Evolutionary conservation across 345 rosid genomes (phyloP), one percentile per base, ranked within the genome.

Genomic region (Lagerstroemia speciosa): DNA sequence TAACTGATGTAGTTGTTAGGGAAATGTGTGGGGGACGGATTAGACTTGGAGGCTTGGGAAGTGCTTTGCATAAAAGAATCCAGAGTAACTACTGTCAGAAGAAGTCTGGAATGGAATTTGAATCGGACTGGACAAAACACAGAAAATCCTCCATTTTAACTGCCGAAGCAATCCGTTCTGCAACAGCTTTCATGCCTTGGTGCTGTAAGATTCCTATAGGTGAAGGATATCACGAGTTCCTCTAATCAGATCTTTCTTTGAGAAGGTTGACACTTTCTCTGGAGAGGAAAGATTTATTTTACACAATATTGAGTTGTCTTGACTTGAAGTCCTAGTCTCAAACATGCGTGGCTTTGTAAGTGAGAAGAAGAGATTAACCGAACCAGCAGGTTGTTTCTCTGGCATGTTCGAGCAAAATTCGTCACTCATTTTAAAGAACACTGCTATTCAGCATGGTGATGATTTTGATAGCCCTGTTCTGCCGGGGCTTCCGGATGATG

Each of bases 401-500:
- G 40, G 67, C 30, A 69, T 67, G 36, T 65, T 65, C 45, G 41
- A 69, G 40, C 81, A 75, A 41, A 74, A 77, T 45, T 58, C 65
- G 22, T 71, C 68, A 22, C 63, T 65, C 52, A 48, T 11, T 77
- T 78, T 77, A 17, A 86, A 86, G 66, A 71, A 77, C 72, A 78
- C 78, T 67, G 79, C 52, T 64, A 73, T 29, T 69, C 69, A 57
- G 64, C 72, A 71, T 74, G 73, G 77, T 74, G 72, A 78, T 77
- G 85, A 78, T 67, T 66, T 58, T 36, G 88, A 76, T 66, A 73
- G 78, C 65, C 83, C 85, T 45, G 69, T 94, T 76, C 77, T 94
- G 46, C 96, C 96, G 0, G 99, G 99, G 68, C 80, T 94, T 69
- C 81, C 98, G 16, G 97, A 91, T 83, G 98, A 94, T 40, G 98